These are phyloP conservation scores for Oropetium thomaeum DNA, from an alignment of 176 grass and related monocot genomes.

Conservation along the genomic window DNA sequence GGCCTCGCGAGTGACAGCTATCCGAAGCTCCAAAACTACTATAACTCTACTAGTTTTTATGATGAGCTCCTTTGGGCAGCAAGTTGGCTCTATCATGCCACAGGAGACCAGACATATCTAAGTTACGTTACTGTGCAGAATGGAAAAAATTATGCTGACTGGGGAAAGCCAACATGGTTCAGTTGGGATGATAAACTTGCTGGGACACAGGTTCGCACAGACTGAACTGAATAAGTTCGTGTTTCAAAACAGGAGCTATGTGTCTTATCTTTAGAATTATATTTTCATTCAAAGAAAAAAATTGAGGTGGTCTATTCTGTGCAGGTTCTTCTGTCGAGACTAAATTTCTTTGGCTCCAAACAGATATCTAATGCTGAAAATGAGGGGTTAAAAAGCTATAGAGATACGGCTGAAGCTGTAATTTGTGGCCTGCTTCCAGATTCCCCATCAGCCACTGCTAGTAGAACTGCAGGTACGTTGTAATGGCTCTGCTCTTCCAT, in stretches of 20 bases:
- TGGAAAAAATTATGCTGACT: slow-evolving; percentile 75
- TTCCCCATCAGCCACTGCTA: slow-evolving; percentile 87
- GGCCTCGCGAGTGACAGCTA: slow-evolving; percentile 67
- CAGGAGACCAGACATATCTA: slow-evolving; percentile 87
- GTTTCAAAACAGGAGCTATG: background rate
- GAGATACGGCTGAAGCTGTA: slow-evolving; percentile 86
- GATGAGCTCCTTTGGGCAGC: slow-evolving; percentile 96
- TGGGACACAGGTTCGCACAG: slow-evolving; percentile 73
- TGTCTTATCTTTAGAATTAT: background rate
- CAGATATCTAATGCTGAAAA: slow-evolving; percentile 86
- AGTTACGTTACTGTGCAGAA: slow-evolving; percentile 88
- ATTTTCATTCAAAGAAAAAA: slow-evolving; percentile 10
- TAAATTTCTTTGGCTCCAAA: slow-evolving; percentile 86
- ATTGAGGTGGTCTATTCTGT: slow-evolving; percentile 21
- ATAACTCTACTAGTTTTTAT: slow-evolving; percentile 78
- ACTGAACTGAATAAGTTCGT: background rate
- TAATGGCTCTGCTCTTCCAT: slow-evolving; percentile 17
- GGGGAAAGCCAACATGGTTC: slow-evolving; percentile 97
- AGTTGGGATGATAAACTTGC: slow-evolving; percentile 98
- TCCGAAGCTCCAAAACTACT: slow-evolving; percentile 71
- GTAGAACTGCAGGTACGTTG: slow-evolving; percentile 72
- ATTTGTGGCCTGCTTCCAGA: slow-evolving; percentile 95
- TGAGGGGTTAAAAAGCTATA: slow-evolving; percentile 67
- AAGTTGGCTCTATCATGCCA: slow-evolving; percentile 99
- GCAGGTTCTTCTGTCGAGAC: slow-evolving; percentile 91